Percentiles rank a stretch among this genome's conserved stretches.
Evolutionary conservation across 192 early-diverging fungal species (phyloP).

Genomic region (Backusella morwellensis): DNA sequence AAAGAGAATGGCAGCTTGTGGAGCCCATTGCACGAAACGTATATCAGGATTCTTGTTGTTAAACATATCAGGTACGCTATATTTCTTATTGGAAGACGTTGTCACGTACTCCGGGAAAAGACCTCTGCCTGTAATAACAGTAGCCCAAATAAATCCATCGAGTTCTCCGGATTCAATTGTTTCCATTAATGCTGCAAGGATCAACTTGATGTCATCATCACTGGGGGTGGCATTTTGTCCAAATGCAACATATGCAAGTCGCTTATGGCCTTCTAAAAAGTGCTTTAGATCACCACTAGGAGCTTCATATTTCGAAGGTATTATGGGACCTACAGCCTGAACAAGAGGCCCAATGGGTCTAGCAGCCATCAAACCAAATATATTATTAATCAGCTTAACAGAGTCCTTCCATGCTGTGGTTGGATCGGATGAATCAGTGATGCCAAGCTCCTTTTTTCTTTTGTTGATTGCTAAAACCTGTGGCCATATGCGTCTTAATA

Average conservation of each 20-base stretch:
- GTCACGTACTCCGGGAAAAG: not conserved
- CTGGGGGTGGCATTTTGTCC: conserved; percentile 21
- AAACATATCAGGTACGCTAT: conserved; percentile 3
- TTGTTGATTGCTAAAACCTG: not conserved
- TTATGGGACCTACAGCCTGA: conserved; percentile 33
- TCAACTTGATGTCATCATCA: not conserved
- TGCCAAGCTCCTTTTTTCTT: not conserved
- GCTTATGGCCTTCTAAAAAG: conserved; percentile 24
- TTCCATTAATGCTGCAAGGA: conserved; percentile 28
- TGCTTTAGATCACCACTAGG: not conserved
- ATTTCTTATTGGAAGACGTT: not conserved
- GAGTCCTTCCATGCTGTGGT: conserved; percentile 2
- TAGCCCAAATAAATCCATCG: conserved; percentile 40
- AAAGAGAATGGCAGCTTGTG: conserved; percentile 32
- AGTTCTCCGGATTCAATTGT: conserved; percentile 17
- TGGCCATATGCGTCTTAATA: not conserved
- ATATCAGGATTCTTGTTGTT: not conserved
- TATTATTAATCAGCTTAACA: conserved; percentile 25
- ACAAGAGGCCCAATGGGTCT: conserved; percentile 25
- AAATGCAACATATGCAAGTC: conserved; percentile 33
- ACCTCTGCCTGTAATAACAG: not conserved
- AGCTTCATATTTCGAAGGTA: conserved; percentile 18
- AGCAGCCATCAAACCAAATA: conserved; percentile 21
- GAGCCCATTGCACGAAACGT: conserved; percentile 15
- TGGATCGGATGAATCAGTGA: not conserved